A percentile compares a stretch with the other conserved stretches of the same genome.
Evolutionary conservation across 73 alveolate genomes (phyloP).

Genomic region (Vitrella brassicaformis): DNA sequence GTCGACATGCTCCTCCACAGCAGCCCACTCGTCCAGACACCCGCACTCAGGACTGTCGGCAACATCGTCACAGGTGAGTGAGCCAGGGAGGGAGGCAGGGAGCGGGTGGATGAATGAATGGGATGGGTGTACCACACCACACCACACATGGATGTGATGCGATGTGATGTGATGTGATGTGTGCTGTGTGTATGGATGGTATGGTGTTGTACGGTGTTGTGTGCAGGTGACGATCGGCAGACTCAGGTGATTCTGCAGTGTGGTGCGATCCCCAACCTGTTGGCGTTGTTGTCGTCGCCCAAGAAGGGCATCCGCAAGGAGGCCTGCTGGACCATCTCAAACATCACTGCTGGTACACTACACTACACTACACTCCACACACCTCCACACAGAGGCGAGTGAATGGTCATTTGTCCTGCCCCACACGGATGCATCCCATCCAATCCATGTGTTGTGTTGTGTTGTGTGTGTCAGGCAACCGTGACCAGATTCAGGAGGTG

Average conservation of each 20-base stretch:
- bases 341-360: constrained; percentile 28
- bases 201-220: too few relatives aligned
- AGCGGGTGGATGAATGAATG: too few relatives aligned
- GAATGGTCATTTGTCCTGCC: background rate
- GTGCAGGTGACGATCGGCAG: constrained; percentile 52
- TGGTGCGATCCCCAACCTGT: constrained; percentile 58
- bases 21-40: constrained; percentile 52
- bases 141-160: too few relatives aligned
- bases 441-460: constrained; percentile 32
- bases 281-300: constrained; percentile 46
- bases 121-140: too few relatives aligned
- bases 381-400: too few relatives aligned
- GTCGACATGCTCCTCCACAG: constrained; percentile 44
- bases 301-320: constrained; percentile 42
- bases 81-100: too few relatives aligned
- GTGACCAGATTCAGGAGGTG: constrained; percentile 57
- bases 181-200: too few relatives aligned
- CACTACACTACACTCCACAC: too few relatives aligned
- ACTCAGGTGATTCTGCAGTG: constrained; percentile 70
- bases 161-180: too few relatives aligned
- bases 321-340: constrained; percentile 33
- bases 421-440: constrained; percentile 56
- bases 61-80: constrained; percentile 67
- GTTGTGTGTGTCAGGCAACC: constrained; percentile 50
- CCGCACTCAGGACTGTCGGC: constrained; percentile 75